phyloP scores from a whole-genome alignment of 2,329 filamentous ascomycete genomes.

The Fusarium graminum region DNA sequence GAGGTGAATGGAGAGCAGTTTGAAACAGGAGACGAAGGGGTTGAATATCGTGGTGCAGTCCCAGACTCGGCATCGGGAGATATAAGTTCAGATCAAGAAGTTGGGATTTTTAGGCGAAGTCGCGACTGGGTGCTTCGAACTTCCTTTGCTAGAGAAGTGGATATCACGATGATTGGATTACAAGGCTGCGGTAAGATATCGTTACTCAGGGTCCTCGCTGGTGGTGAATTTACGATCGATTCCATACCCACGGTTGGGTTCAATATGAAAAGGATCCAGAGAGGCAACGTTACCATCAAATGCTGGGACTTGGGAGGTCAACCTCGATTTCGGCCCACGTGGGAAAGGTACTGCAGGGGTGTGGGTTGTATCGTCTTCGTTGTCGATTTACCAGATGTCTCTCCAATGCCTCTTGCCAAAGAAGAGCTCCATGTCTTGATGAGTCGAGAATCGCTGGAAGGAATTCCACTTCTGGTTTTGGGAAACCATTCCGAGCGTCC shows the following conservation, averaged over 20 bases:
- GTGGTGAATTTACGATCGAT: background rate
- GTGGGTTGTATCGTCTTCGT: background rate
- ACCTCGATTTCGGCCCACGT: background rate
- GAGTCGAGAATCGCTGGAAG: background rate
- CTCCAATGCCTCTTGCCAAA: background rate
- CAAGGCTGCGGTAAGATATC: background rate
- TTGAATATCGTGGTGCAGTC: background rate
- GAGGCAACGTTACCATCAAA: background rate
- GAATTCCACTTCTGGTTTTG: background rate
- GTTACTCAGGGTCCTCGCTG: background rate
- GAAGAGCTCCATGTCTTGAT: background rate
- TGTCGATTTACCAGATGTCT: background rate
- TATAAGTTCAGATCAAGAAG: background rate
- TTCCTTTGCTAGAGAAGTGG: background rate
- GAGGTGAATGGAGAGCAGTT: background rate
- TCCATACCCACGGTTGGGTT: background rate
- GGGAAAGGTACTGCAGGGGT: background rate
- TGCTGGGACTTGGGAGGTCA: background rate
- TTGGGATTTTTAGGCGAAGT: background rate
- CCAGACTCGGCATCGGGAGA: background rate
- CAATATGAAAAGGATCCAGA: background rate
- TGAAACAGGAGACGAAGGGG: background rate
- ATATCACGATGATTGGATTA: background rate
- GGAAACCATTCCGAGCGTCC: background rate
- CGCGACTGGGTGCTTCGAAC: background rate